Conservation (phyloP, 2,329 filamentous ascomycete genomes). For the Epichloe sibirici region DNA sequence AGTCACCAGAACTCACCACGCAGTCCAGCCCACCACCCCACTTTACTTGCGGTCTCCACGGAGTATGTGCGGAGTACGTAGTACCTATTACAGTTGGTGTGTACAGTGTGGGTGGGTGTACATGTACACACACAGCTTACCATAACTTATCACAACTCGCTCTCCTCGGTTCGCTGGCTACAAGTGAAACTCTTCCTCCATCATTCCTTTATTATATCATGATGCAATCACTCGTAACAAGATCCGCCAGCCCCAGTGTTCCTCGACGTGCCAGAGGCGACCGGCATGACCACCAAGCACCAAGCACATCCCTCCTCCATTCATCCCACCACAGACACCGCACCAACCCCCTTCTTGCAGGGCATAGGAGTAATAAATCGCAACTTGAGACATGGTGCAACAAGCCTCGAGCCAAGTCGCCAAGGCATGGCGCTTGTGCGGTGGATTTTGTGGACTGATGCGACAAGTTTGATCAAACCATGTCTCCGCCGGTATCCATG, state of each 20-base stretch:
- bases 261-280: background rate
- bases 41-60: no score
- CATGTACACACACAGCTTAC: no score
- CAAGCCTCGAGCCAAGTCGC: background rate
- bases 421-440: background rate
- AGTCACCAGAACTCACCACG: background rate
- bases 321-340: background rate
- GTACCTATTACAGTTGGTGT: no score
- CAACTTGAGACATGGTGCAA: background rate
- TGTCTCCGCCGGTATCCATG: background rate
- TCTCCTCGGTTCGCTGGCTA: background rate
- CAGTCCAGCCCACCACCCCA: no score
- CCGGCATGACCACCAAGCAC: background rate
- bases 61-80: no score
- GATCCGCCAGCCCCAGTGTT: background rate
- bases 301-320: background rate
- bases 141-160: no score
- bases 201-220: background rate
- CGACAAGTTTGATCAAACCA: background rate
- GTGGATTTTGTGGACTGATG: background rate
- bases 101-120: no score
- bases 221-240: background rate
- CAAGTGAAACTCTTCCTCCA: background rate
- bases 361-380: background rate
- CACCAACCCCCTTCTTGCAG: background rate